Evolutionary conservation across 116 monocot genomes (phyloP), one percentile per base, ranked within the genome.

Genomic region (Cymodocea nodosa): DNA sequence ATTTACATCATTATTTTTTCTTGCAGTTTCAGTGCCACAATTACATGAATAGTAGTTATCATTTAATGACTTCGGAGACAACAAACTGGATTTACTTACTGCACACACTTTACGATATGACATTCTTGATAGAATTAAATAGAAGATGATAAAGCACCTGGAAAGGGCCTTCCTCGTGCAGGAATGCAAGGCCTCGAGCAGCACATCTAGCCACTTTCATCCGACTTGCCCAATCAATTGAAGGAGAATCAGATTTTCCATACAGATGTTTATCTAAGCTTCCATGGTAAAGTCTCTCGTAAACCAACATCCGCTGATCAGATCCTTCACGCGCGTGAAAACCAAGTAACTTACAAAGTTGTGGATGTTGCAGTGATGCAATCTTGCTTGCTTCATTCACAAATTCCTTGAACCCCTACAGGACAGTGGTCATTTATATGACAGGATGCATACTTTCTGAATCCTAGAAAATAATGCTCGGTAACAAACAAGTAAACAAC

Each of bases 111-210:
- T 44, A 44, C 44, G 8, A 12, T 44, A 10, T 44, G 44, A 10
- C 44, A 44, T 44, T 7, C 44, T 9, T 44, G 12, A 44, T 44
- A 10, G 34, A 17, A 18, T 36, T 59, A 24, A 24, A 35, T 35
- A 13, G 52, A 53, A 19, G 16, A 67, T 15, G 23, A 50, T 65
- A 16, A 60, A 70, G 16, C 4, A 97, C 97, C 92, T 92, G 98
- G 54, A 92, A 92, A 65, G 98, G 98, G 14, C 92, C 98, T 73
- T 98, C 98, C 63, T 98, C 98, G 57, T 92, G 98, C 80, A 98
- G 77, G 73, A 85, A 98, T 48, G 84, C 84, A 65, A 98, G 89
- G 18, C 92, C 98, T 22, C 64, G 66, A 34, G 92, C 92, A 70
- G 98, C 84, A 68, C 74, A 88, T 6, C 89, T 68, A 5, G 92